Evolutionary conservation across 805 yeast genomes (phyloP).

Genomic region (Torulaspora maleeae): DNA sequence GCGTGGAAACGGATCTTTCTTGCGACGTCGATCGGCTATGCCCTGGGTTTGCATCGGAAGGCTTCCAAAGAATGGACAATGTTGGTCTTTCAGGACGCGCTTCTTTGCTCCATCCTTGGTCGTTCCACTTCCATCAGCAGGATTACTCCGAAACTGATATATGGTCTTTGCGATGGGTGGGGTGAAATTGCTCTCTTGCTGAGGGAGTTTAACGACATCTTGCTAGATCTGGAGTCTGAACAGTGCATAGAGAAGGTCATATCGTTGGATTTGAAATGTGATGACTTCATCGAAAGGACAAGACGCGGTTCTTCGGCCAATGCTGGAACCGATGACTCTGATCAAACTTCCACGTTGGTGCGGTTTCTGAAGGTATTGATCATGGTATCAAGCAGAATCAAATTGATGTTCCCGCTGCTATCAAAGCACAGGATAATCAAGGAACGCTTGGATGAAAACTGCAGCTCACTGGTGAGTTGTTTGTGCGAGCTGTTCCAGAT

Average conservation of each 20-base stretch:
- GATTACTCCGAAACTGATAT: slow-evolving; percentile 5
- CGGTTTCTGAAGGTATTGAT: slow-evolving; percentile 12
- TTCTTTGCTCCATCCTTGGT: slow-evolving; percentile 12
- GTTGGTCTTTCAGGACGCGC: slow-evolving; percentile 14
- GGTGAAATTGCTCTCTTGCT: slow-evolving; percentile 13
- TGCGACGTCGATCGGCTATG: slow-evolving; percentile 15
- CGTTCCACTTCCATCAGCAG: slow-evolving; percentile 14
- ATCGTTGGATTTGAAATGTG: slow-evolving; percentile 9
- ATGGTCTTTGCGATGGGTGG: slow-evolving; percentile 11
- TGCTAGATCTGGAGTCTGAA: slow-evolving; percentile 6
- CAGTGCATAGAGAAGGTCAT: slow-evolving; percentile 11
- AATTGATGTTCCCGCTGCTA: slow-evolving; percentile 10
- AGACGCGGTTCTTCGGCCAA: not conserved
- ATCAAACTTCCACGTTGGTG: slow-evolving; percentile 2
- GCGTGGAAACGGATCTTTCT: slow-evolving; percentile 15
- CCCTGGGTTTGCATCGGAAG: slow-evolving; percentile 12
- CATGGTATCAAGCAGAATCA: slow-evolving; percentile 10
- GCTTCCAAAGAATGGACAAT: slow-evolving; percentile 15
- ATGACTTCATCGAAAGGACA: slow-evolving; percentile 9
- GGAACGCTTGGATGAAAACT: slow-evolving; percentile 12
- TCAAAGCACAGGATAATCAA: slow-evolving; percentile 9
- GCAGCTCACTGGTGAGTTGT: slow-evolving; percentile 7
- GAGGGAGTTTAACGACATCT: slow-evolving; percentile 10
- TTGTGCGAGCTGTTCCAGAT: slow-evolving; percentile 8
- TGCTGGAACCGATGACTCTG: not conserved